A percentile compares a stretch with the other conserved stretches of the same genome.
Conservation (phyloP, 306 rosid species). For the Gleditsia sinensis region DNA sequence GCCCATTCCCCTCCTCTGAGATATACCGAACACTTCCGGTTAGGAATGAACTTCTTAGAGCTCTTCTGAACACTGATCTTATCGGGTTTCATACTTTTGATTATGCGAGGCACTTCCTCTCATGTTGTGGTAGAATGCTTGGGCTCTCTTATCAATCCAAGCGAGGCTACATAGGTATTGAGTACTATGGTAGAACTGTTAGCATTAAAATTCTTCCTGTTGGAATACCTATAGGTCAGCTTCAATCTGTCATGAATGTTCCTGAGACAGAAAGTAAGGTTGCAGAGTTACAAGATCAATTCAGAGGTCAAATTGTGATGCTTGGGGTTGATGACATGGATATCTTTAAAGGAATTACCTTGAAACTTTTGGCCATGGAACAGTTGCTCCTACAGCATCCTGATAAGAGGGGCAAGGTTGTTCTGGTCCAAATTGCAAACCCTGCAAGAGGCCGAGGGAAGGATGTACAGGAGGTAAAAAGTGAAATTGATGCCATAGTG, state of each 20-base stretch:
- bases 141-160: slow-evolving; percentile 72
- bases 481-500: slow-evolving; percentile 55
- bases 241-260: slow-evolving; percentile 57
- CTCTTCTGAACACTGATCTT: slow-evolving; percentile 72
- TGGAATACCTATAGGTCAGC: slow-evolving; percentile 80
- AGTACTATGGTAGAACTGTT: slow-evolving; percentile 78
- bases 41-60: slow-evolving; percentile 70
- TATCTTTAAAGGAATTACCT: slow-evolving; percentile 73
- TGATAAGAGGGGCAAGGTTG: slow-evolving; percentile 62
- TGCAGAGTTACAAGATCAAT: slow-evolving; percentile 47
- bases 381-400: slow-evolving; percentile 72
- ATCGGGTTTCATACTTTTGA: slow-evolving; percentile 85
- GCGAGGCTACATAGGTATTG: slow-evolving; percentile 74
- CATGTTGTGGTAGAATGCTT: slow-evolving; percentile 81
- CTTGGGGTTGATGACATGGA: too few relatives aligned
- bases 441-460: slow-evolving; percentile 79
- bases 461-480: slow-evolving; percentile 70
- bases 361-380: slow-evolving; percentile 83
- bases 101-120: slow-evolving; percentile 74
- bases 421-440: slow-evolving; percentile 78
- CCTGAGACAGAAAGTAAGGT: slow-evolving; percentile 61
- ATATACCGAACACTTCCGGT: slow-evolving; percentile 72
- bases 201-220: slow-evolving; percentile 80
- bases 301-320: slow-evolving; percentile 47
- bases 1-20: too few relatives aligned